phyloP scores from a whole-genome alignment of 768 basidiomycete species.

The Collybia sordida region DNA sequence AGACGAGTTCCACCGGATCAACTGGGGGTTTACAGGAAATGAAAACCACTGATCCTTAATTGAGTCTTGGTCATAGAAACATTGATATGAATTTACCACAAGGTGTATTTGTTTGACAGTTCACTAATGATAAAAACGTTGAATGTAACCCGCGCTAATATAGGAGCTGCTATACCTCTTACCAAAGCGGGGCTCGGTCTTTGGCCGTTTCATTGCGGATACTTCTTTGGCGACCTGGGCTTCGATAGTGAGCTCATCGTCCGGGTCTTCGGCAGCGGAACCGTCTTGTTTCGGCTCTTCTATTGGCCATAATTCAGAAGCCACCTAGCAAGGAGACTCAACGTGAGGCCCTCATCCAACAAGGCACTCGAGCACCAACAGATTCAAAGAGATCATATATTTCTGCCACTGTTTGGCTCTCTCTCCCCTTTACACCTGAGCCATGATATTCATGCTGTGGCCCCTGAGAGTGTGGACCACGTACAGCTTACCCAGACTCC shows the following conservation, averaged over 20 bases:
- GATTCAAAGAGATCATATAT: slow-evolving; percentile 77
- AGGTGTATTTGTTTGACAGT: slow-evolving; percentile 76
- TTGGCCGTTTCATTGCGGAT: slow-evolving; percentile 65
- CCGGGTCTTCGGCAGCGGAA: slow-evolving; percentile 29
- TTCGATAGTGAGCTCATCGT: slow-evolving; percentile 56
- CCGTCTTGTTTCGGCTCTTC: slow-evolving; percentile 19
- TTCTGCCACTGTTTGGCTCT: slow-evolving; percentile 75
- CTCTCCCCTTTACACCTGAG: slow-evolving; percentile 73
- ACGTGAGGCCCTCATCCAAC: not conserved
- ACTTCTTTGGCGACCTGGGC: slow-evolving; percentile 72
- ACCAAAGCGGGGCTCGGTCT: slow-evolving; percentile 67
- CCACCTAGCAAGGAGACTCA: slow-evolving; percentile 48
- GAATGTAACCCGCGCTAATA: too few species aligned
- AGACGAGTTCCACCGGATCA: slow-evolving; percentile 70
- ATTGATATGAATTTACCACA: slow-evolving; percentile 52
- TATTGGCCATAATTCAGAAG: slow-evolving; percentile 69
- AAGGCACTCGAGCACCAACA: slow-evolving; percentile 37
- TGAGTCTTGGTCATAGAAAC: not conserved
- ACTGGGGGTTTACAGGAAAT: slow-evolving; percentile 79
- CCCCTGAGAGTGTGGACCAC: slow-evolving; percentile 12
- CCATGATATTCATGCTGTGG: not conserved
- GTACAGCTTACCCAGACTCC: slow-evolving; percentile 83
- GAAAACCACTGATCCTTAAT: slow-evolving; percentile 57
- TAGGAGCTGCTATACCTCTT: slow-evolving; percentile 3
- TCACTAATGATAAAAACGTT: slow-evolving; percentile 40